Percentiles rank a stretch among this genome's conserved stretches.
These are phyloP conservation scores for Trypanosoma caninum DNA, from an alignment of 208 protist genomes.

Conservation along the genomic window DNA sequence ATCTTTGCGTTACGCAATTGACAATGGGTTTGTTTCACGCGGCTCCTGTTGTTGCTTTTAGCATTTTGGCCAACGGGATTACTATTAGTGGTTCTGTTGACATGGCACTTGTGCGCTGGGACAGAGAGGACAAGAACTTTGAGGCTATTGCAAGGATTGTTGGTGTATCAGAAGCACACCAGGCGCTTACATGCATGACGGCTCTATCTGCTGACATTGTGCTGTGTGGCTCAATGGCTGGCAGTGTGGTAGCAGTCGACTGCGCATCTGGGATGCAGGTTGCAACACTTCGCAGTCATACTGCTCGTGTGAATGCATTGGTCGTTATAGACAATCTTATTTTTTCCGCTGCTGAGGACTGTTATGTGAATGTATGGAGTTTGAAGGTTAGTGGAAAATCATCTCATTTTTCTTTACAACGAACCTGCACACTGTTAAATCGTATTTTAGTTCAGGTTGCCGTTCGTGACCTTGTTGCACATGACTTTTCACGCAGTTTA, in stretches of 20 bases:
- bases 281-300: constrained; percentile 53
- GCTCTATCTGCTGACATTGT: constrained; percentile 34
- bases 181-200: constrained; percentile 28
- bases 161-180: constrained; percentile 21
- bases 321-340: constrained; percentile 53
- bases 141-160: constrained; percentile 64
- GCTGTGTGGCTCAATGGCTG: constrained; percentile 57
- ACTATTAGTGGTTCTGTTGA: constrained; percentile 72
- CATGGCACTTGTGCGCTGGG: constrained; percentile 78
- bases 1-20: constrained; percentile 54
- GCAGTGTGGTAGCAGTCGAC: constrained; percentile 46
- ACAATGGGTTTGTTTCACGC: constrained; percentile 63
- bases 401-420: constrained; percentile 3
- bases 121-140: constrained; percentile 59
- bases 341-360: constrained; percentile 79
- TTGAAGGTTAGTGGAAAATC: constrained; percentile 5
- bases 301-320: constrained; percentile 51
- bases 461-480: constrained; percentile 53
- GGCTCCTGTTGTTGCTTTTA: constrained; percentile 38
- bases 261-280: constrained; percentile 39
- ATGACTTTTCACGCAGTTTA: constrained; percentile 52
- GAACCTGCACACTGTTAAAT: constrained; percentile 35
- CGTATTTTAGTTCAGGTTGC: constrained; percentile 47
- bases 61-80: constrained; percentile 31
- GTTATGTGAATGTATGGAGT: constrained; percentile 68